Percentiles rank a stretch among this genome's conserved stretches.
phyloP scores from a whole-genome alignment of 768 basidiomycete genomes.

The Mycena crocata region DNA sequence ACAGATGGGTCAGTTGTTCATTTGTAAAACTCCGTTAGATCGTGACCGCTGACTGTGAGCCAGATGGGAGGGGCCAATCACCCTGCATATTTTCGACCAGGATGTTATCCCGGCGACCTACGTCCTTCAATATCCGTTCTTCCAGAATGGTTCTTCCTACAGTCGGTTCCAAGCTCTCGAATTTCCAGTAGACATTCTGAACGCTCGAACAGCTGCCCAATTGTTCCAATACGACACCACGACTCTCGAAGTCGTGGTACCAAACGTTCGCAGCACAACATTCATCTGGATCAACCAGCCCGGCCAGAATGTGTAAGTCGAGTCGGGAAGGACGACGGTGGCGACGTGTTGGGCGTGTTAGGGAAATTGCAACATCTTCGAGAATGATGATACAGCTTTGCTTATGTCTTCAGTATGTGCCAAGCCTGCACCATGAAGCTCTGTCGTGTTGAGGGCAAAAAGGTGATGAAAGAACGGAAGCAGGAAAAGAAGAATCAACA shows the following conservation, averaged over 20 bases:
- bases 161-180: slow-evolving; percentile 6
- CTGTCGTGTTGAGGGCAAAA: too few species aligned
- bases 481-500: too few species aligned
- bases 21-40: neutral
- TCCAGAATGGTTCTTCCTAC: slow-evolving; percentile 27
- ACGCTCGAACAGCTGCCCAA: slow-evolving; percentile 17
- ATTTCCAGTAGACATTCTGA: neutral
- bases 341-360: too few species aligned
- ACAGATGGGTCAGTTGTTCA: slow-evolving; percentile 4
- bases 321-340: too few species aligned
- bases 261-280: slow-evolving; percentile 23
- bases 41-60: neutral
- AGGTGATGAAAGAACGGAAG: too few species aligned
- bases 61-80: slow-evolving; percentile 29
- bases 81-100: slow-evolving; percentile 18
- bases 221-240: slow-evolving; percentile 26
- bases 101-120: slow-evolving; percentile 28
- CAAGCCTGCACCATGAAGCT: too few species aligned
- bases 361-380: too few species aligned
- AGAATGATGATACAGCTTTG: too few species aligned
- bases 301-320: slow-evolving; percentile 17
- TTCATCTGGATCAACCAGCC: slow-evolving; percentile 27
- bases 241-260: slow-evolving; percentile 18
- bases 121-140: slow-evolving; percentile 27
- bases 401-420: too few species aligned